phyloP scores from a whole-genome alignment of 2,329 filamentous ascomycete genomes.

The Paradendryphiella salina region DNA sequence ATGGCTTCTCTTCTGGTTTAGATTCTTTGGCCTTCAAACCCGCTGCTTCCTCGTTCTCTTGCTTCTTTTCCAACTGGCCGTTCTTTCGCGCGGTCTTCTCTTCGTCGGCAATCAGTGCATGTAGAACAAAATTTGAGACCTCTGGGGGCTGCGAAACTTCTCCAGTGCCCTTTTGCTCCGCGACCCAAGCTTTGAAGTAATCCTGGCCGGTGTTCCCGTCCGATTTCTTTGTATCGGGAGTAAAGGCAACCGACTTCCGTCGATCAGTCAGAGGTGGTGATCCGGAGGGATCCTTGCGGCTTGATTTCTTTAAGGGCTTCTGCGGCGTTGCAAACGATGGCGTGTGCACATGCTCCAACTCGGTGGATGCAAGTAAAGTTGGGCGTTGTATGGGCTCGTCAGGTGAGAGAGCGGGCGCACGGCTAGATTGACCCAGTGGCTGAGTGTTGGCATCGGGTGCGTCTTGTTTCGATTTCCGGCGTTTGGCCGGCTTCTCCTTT shows the following conservation, averaged over 20 bases:
- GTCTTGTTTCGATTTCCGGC: slow-evolving; percentile 21
- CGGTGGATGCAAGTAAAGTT: slow-evolving; percentile 40
- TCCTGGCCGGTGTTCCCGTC: slow-evolving; percentile 60
- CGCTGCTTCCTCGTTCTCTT: slow-evolving; percentile 14
- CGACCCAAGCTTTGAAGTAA: slow-evolving; percentile 56
- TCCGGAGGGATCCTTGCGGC: slow-evolving; percentile 23
- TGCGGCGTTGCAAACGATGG: slow-evolving; percentile 22
- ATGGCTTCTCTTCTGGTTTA: not conserved
- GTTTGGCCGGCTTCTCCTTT: slow-evolving; percentile 27
- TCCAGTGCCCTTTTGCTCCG: slow-evolving; percentile 37
- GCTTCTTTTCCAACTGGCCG: slow-evolving; percentile 22
- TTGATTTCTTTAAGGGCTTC: slow-evolving; percentile 18
- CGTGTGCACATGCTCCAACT: slow-evolving; percentile 23
- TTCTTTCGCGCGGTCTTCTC: slow-evolving; percentile 21
- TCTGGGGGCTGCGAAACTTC: slow-evolving; percentile 28
- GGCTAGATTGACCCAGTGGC: slow-evolving; percentile 11
- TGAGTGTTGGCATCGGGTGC: slow-evolving; percentile 5
- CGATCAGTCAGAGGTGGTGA: slow-evolving; percentile 35
- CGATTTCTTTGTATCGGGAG: slow-evolving; percentile 62
- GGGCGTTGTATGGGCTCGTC: slow-evolving; percentile 14
- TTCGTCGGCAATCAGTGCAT: slow-evolving; percentile 21
- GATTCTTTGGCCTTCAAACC: not conserved
- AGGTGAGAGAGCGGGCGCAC: slow-evolving; percentile 30
- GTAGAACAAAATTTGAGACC: slow-evolving; percentile 33
- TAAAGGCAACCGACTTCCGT: slow-evolving; percentile 67